Evolutionary conservation across 345 rosid genomes (phyloP), one percentile per base, ranked within the genome.

Genomic region (Gossypium rotundifolium): DNA sequence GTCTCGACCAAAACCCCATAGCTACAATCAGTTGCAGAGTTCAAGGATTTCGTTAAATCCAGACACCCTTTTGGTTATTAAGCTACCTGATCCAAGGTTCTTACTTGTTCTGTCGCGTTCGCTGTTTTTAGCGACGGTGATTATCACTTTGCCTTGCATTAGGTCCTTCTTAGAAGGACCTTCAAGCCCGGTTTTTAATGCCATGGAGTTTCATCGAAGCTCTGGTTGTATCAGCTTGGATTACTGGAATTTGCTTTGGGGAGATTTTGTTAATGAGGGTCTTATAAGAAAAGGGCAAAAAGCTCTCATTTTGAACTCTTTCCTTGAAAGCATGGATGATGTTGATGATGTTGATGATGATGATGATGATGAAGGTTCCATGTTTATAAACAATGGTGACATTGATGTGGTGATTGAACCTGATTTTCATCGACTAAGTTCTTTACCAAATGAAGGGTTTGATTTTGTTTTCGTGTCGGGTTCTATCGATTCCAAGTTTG

Each of bases 241-340:
- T 71, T 75, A 71, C 61, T 59, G 85, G 74, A 82, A 84, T 66
- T 42, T 77, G 52, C 44, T 88, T 18, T 74, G 87, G 57, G 65
- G 73, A 70, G 89, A 88, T 77, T 75, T 84, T 75, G 71, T 72
- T 51, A 71, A 71, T 9, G 88, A 81, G 83, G 91, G 85, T 46
- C 86, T 88, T 61, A 23, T 87, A n/a, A 80, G 71, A 74, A 79
- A 80, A 52, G 84, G 88, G 2, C 81, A 88, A 52, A 86, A 80
- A 61, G 86, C 81, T 57, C 79, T 88, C 51, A 48, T 88, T 5
- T 79, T 84, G 60, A 65, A 78, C 78, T 72, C 84, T 9, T 66
- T 68, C 49, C 58, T 77, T 4, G 76, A 77, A 40, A 78, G 77
- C 68, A 51, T 74, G 29, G 49, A 45, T 13, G 60, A 80, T 44